Base-by-base conservation (phyloP, 2,329 filamentous ascomycete genomes). In the Ophiostoma quercus region DNA sequence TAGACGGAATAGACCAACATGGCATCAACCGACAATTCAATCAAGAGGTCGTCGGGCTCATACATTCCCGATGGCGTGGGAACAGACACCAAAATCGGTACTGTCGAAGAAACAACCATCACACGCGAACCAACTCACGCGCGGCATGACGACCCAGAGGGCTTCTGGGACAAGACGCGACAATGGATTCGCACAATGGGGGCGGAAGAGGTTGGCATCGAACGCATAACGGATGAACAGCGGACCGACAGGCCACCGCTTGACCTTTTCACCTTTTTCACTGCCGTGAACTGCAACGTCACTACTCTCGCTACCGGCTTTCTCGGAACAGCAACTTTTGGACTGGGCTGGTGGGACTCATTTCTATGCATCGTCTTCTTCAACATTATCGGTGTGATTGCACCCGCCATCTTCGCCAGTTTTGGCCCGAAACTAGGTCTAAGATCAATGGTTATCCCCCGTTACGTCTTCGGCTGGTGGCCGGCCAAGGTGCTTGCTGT, bases 381-480 rank as follows among this genome's bases (percentile, higher is more conserved):
- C 16, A 63, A 65, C 12, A 3, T 65, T 14, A 39, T 65, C 11
- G 32, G 34, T 14, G 62, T 65, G 2, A 65, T 65, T 34, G 19
- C 32, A 16, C 34, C 34, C 62, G 34, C 34, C 19, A n/a, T 65
- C 32, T 65, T n/a, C 34, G 32, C 62, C 34, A 39, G 19, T 34
- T 39, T 65, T 25, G 62, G 62, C 62, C 62, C 62, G 9, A 65
- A 65, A 22, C 19, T 65, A 22, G 60, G 60, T n/a, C 32, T 63
- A 11, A 32, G 60, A 22, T 63, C 60, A 14, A 63, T 63, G 60
- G 34, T 65, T 19, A 65, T 65, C 16, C 62, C 62, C n/a, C 62
- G 62, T 19, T 65, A 65, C n/a, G 62, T 65, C 60, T 63, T 63
- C n/a, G 60, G 62, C 8, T 65, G 62, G 62, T 65, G 62, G 62